A percentile compares a stretch with the other conserved stretches of the same genome.
phyloP scores from a whole-genome alignment of 1,284 basidiomycete species.

The Malassezia obtusa region DNA sequence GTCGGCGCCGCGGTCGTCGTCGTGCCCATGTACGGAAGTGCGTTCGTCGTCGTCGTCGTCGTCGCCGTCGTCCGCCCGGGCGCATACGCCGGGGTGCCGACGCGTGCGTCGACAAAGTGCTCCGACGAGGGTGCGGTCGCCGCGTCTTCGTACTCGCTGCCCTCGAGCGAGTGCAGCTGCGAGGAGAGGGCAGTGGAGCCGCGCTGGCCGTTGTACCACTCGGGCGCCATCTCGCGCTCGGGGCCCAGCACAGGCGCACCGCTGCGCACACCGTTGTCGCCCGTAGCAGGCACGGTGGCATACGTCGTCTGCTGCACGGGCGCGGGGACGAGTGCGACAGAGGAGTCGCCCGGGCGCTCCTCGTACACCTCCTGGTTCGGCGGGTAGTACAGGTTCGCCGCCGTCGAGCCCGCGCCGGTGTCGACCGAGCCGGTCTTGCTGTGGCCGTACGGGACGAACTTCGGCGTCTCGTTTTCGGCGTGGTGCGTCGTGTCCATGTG shows the following conservation, averaged over 20 bases:
- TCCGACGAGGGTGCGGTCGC: neutral
- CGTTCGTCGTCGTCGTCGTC: too few relatives aligned
- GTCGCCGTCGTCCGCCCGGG: too few relatives aligned
- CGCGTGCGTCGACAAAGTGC: neutral
- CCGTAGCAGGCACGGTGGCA: too few relatives aligned
- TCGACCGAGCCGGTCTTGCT: neutral
- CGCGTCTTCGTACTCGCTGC: constrained; percentile 2
- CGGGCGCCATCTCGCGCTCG: neutral
- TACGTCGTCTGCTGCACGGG: too few relatives aligned
- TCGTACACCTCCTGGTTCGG: neutral
- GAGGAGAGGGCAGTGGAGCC: neutral
- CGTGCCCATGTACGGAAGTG: neutral
- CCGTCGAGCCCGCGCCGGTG: neutral
- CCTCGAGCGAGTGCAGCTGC: neutral
- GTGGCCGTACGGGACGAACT: neutral
- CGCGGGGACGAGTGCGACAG: neutral
- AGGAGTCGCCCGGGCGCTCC: neutral
- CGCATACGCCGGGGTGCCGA: too few relatives aligned
- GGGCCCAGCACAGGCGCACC: neutral
- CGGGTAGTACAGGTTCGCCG: neutral
- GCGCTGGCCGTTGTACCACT: neutral
- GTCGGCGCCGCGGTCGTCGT: neutral
- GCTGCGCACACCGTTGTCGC: too few relatives aligned
- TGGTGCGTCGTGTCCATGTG: neutral
- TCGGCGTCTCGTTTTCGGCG: neutral